Percentiles rank a stretch among this genome's conserved stretches.
These are phyloP conservation scores for Leptographium wingfieldii DNA, from an alignment of 2,329 filamentous ascomycete genomes.

Conservation along the genomic window DNA sequence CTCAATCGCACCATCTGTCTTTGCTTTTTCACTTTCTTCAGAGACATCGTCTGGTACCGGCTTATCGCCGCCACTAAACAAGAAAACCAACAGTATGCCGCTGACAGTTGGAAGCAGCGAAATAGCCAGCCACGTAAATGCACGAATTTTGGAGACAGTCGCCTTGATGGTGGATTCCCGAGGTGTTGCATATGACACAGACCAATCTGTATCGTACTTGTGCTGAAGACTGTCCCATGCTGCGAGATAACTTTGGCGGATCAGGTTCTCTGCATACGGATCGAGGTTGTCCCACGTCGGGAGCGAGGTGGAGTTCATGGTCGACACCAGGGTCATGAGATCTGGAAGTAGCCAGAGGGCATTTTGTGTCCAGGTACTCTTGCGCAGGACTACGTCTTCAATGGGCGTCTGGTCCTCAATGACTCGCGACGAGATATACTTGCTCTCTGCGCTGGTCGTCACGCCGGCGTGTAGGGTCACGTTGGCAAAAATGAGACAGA, in stretches of 20 bases:
- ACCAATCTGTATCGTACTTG: not conserved
- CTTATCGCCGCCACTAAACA: not conserved
- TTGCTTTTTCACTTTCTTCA: too few relatives aligned
- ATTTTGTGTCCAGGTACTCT: not conserved
- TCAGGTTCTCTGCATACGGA: not conserved
- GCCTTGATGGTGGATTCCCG: not conserved
- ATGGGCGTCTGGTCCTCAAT: not conserved
- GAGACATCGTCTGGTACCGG: too few relatives aligned
- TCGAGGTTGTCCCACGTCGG: not conserved
- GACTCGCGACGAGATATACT: not conserved
- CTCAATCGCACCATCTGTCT: too few relatives aligned
- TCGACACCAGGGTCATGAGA: not conserved
- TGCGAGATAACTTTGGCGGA: not conserved
- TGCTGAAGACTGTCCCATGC: not conserved
- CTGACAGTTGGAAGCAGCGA: not conserved
- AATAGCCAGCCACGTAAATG: not conserved
- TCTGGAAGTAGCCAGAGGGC: not conserved
- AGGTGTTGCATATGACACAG: not conserved
- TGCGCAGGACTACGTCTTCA: not conserved
- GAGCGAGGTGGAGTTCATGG: not conserved
- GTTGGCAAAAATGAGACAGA: not conserved
- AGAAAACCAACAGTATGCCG: not conserved
- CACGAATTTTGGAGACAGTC: not conserved
- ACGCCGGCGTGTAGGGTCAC: not conserved
- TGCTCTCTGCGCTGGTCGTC: not conserved